Conservation (phyloP, 73 alveolate genomes). For the Paramecium octaurelia region DNA sequence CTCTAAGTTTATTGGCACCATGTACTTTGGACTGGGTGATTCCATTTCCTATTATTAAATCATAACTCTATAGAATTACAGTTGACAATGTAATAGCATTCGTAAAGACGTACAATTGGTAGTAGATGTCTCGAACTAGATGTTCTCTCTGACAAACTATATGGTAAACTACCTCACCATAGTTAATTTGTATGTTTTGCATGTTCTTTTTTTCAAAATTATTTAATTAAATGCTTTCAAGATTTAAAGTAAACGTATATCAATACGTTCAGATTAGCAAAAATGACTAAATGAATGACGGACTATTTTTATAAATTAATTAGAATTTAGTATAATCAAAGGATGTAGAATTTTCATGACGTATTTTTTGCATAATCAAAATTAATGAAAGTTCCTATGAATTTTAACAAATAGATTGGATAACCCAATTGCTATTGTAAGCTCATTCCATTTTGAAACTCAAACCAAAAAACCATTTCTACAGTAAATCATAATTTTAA, state of each 20-base stretch:
- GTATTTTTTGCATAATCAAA: background rate
- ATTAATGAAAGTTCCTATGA: background rate
- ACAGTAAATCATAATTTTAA: too few species aligned
- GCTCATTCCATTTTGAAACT: background rate
- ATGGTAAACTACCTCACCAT: constrained; percentile 23
- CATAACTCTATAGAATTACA: background rate
- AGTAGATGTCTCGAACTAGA: background rate
- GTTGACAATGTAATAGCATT: background rate
- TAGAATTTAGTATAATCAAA: background rate
- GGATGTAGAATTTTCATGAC: background rate
- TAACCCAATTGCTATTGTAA: background rate
- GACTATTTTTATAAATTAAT: background rate
- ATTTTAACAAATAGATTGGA: background rate
- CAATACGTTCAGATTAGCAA: background rate
- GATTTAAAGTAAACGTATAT: background rate
- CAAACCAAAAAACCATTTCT: background rate
- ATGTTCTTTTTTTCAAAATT: background rate
- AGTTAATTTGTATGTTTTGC: background rate
- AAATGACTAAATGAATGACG: background rate
- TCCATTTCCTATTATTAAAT: background rate
- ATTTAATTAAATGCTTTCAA: background rate
- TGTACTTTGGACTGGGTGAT: background rate
- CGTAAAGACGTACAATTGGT: background rate
- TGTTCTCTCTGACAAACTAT: background rate
- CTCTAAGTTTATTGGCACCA: background rate